Conservation (phyloP, 2,329 filamentous ascomycete species). For the Tolypocladium capitatum region DNA sequence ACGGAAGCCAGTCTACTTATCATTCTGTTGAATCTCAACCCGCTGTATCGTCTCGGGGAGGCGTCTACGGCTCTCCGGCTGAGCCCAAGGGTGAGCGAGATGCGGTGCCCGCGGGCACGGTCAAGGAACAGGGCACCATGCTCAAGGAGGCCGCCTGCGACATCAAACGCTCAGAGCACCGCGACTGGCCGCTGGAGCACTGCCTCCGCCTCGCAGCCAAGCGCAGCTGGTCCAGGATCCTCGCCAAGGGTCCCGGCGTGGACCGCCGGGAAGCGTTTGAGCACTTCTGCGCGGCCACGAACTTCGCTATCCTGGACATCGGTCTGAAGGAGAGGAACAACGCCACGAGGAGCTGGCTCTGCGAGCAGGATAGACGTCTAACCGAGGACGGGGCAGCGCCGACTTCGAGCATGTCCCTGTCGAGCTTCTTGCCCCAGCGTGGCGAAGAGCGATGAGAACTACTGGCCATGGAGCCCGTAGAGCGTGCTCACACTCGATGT, state of each 20-base stretch:
- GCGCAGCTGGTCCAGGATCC: not conserved
- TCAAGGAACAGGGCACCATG: not conserved
- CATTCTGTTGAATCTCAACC: not conserved
- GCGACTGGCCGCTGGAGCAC: slow-evolving; percentile 3
- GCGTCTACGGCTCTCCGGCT: not conserved
- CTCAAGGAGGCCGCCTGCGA: not conserved
- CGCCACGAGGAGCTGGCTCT: not conserved
- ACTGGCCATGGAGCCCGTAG: not conserved
- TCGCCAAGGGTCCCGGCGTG: not conserved
- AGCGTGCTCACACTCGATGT: not conserved
- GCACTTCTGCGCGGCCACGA: not conserved
- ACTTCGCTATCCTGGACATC: not conserved
- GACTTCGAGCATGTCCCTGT: not conserved
- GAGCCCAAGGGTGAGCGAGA: not conserved
- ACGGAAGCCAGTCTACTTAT: not conserved
- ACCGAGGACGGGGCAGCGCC: not conserved
- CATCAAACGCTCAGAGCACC: slow-evolving; percentile 3
- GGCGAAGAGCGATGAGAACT: no score
- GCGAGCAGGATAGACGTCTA: not conserved
- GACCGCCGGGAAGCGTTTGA: not conserved
- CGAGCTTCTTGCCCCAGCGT: not conserved
- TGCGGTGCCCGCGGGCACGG: not conserved
- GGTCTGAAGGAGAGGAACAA: not conserved
- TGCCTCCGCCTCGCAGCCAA: slow-evolving; percentile 1
- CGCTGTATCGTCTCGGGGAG: not conserved